A percentile compares a stretch with the other conserved stretches of the same genome.
Conservation (phyloP, 2,329 filamentous ascomycete species). For the Neonectria punicea region DNA sequence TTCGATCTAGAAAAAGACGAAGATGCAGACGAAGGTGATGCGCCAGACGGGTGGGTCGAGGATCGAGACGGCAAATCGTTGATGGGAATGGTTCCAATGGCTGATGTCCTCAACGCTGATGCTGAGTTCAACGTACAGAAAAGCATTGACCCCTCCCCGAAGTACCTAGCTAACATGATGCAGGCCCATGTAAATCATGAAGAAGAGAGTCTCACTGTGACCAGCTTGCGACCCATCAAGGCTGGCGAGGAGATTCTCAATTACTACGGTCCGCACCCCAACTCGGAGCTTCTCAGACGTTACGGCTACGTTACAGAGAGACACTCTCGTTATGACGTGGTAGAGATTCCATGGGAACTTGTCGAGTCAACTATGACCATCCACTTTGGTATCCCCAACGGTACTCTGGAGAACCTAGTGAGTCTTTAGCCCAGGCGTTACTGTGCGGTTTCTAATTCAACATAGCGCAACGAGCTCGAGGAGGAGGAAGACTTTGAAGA, state of each 20-base stretch:
- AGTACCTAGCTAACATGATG: conserved; percentile 19
- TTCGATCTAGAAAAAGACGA: conserved; percentile 78
- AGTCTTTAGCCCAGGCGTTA: conserved; percentile 30
- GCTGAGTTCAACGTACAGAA: conserved; percentile 81
- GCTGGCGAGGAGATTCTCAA: conserved; percentile 84
- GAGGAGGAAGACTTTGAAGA: conserved; percentile 78
- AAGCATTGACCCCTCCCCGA: not conserved
- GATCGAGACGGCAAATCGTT: conserved; percentile 66
- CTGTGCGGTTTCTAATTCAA: conserved; percentile 35
- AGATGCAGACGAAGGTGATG: conserved; percentile 66
- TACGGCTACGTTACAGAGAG: conserved; percentile 89
- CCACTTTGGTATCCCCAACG: conserved; percentile 50
- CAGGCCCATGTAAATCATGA: conserved; percentile 66
- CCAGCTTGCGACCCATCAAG: conserved; percentile 73
- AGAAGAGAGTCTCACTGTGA: conserved; percentile 72
- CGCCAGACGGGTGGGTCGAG: conserved; percentile 73
- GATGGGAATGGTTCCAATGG: conserved; percentile 92
- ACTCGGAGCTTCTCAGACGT: conserved; percentile 82
- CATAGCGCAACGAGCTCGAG: conserved; percentile 60
- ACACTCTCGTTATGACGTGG: conserved; percentile 83
- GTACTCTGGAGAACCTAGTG: conserved; percentile 56
- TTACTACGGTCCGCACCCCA: conserved; percentile 87
- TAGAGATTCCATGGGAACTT: conserved; percentile 75
- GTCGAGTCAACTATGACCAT: conserved; percentile 60
- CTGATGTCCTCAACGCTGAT: conserved; percentile 90